phyloP scores from a whole-genome alignment of 768 basidiomycete species.

The Leccinum boreale region DNA sequence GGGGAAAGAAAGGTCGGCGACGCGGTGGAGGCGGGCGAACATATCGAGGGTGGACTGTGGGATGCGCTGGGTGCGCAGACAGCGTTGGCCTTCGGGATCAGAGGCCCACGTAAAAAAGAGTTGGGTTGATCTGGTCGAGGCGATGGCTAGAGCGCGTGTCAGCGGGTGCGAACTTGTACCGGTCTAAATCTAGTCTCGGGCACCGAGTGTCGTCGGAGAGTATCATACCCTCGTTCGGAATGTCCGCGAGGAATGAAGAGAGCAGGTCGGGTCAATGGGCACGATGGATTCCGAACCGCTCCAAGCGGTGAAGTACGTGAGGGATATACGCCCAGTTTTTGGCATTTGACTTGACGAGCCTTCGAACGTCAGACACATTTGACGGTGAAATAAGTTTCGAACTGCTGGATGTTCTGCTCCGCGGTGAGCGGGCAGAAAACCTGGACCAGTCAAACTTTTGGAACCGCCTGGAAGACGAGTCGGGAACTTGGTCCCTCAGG shows the following conservation, averaged over 20 bases:
- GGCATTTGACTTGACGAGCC: slow-evolving; percentile 37
- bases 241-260: slow-evolving; percentile 36
- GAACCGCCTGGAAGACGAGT: background rate
- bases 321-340: slow-evolving; percentile 36
- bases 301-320: slow-evolving; percentile 38
- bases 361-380: slow-evolving; percentile 9
- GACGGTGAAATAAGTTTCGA: slow-evolving; percentile 1
- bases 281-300: slow-evolving; percentile 46
- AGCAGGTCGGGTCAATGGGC: slow-evolving; percentile 41
- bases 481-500: background rate
- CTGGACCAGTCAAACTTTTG: background rate
- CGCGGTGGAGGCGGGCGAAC: slow-evolving; percentile 38
- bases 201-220: slow-evolving; percentile 7
- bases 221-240: slow-evolving; percentile 35
- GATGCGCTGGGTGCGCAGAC: slow-evolving; percentile 25
- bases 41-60: slow-evolving; percentile 32
- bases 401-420: background rate
- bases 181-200: slow-evolving; percentile 37
- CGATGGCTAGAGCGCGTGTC: slow-evolving; percentile 24
- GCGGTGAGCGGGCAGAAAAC: background rate
- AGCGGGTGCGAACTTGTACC: slow-evolving; percentile 39
- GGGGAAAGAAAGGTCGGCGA: slow-evolving; percentile 43
- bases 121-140: slow-evolving; percentile 50
- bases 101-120: slow-evolving; percentile 58
- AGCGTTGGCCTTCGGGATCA: slow-evolving; percentile 26